phyloP scores from a whole-genome alignment of 495 filamentous ascomycete genomes.

The Amorphotheca resinae region DNA sequence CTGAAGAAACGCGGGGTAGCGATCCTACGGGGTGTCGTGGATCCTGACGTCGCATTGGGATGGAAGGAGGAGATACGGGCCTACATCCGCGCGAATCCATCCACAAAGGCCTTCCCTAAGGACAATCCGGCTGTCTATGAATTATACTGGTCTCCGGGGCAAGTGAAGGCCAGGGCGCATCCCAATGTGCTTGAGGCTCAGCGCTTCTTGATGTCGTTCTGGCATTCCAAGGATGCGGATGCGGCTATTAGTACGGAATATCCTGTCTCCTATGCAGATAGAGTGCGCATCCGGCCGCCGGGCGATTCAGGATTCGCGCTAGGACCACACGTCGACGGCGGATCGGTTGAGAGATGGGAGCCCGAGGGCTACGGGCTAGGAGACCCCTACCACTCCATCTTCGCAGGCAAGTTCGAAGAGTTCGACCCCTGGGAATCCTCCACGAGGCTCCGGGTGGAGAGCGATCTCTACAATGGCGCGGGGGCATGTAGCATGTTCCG shows the following conservation, averaged over 20 bases:
- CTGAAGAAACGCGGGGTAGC: slow-evolving; percentile 38
- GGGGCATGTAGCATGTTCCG: slow-evolving; percentile 76
- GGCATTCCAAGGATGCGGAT: slow-evolving; percentile 54
- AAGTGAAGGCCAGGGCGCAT: slow-evolving; percentile 62
- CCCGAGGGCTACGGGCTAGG: slow-evolving; percentile 57
- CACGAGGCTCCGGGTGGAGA: slow-evolving; percentile 54
- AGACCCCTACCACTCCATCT: slow-evolving; percentile 57
- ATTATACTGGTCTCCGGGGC: slow-evolving; percentile 74
- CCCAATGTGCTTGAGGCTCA: slow-evolving; percentile 58
- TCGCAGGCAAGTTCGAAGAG: slow-evolving; percentile 65
- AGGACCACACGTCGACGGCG: slow-evolving; percentile 76
- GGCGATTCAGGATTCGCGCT: slow-evolving; percentile 77
- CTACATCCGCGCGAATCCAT: slow-evolving; percentile 49
- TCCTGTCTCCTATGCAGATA: slow-evolving; percentile 67
- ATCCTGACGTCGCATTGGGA: slow-evolving; percentile 41
- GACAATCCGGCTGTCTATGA: slow-evolving; percentile 65
- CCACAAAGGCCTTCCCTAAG: slow-evolving; percentile 38
- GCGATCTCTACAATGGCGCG: slow-evolving; percentile 71
- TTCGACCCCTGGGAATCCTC: slow-evolving; percentile 72
- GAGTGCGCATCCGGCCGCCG: slow-evolving; percentile 64
- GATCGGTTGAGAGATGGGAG: slow-evolving; percentile 82
- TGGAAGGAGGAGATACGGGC: slow-evolving; percentile 45
- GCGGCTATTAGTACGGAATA: slow-evolving; percentile 43
- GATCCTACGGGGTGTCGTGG: slow-evolving; percentile 49
- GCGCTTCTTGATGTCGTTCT: slow-evolving; percentile 55